phyloP scores from a whole-genome alignment of 1,284 basidiomycete species.

The Amylostereum chailletii region DNA sequence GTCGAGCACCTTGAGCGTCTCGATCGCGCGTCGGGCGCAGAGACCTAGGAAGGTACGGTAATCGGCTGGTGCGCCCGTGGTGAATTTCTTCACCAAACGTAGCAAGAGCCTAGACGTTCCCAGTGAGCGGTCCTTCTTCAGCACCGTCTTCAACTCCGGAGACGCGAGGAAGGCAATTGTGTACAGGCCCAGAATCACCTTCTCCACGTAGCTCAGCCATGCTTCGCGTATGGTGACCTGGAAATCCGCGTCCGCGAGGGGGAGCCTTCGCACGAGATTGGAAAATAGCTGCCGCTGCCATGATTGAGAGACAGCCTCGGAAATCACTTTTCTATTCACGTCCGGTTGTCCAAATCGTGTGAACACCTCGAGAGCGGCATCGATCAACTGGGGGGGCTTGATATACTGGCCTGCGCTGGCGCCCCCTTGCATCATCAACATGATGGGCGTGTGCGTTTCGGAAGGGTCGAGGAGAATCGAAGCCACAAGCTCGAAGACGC shows the following conservation, averaged over 20 bases:
- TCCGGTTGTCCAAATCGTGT: constrained; percentile 73
- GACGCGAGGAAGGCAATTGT: constrained; percentile 81
- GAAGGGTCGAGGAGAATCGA: constrained; percentile 69
- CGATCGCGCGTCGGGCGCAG: constrained; percentile 69
- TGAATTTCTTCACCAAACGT: constrained; percentile 54
- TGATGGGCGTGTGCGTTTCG: constrained; percentile 56
- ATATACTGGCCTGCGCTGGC: constrained; percentile 30
- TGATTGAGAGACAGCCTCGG: constrained; percentile 45
- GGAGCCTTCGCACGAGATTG: constrained; percentile 74
- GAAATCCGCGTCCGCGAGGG: constrained; percentile 73
- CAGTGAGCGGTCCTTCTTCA: constrained; percentile 53
- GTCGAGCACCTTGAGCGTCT: constrained; percentile 80
- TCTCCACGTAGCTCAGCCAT: constrained; percentile 78
- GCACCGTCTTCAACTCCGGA: constrained; percentile 57
- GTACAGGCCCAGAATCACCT: constrained; percentile 75
- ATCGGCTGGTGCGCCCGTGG: constrained; percentile 37
- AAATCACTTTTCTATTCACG: constrained; percentile 70
- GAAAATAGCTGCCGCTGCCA: constrained; percentile 60
- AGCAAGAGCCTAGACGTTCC: constrained; percentile 58
- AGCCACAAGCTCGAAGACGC: constrained; percentile 62
- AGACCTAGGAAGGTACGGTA: constrained; percentile 48
- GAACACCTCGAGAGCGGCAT: constrained; percentile 79
- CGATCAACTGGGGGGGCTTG: constrained; percentile 55
- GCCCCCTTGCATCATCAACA: constrained; percentile 45
- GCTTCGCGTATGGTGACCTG: constrained; percentile 50